Conservation (phyloP, 1,139 yeast genomes). For the Zygosaccharomyces pseudobailii region DNA sequence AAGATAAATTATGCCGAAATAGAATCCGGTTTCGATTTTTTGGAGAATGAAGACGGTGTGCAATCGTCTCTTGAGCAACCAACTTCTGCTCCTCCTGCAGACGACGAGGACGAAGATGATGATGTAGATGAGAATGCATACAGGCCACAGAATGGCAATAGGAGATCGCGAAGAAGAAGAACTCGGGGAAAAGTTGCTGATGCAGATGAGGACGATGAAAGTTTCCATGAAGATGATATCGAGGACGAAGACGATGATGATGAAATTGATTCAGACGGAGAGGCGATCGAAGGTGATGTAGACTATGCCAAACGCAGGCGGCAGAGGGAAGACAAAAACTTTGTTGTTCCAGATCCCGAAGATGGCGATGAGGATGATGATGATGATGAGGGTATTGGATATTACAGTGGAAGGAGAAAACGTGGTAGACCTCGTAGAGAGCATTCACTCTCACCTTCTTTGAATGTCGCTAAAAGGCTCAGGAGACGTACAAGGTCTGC, state of each 20-base stretch:
- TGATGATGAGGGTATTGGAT: conserved; percentile 23
- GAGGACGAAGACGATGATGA: conserved; percentile 32
- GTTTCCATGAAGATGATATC: conserved; percentile 30
- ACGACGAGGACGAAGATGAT: conserved; percentile 23
- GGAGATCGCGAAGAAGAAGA: conserved; percentile 22
- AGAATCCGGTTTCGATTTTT: conserved; percentile 32
- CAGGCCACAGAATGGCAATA: conserved; percentile 11
- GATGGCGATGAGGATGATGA: conserved; percentile 12
- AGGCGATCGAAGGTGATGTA: conserved; percentile 9
- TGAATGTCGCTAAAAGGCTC: conserved; percentile 8
- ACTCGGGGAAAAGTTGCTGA: conserved; percentile 14
- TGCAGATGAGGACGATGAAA: conserved; percentile 28
- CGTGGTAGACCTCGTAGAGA: conserved; percentile 10
- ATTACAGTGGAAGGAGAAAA: conserved; percentile 26
- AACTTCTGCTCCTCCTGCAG: neutral
- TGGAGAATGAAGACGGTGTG: conserved; percentile 25
- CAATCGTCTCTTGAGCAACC: conserved; percentile 1
- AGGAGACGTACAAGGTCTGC: conserved; percentile 16
- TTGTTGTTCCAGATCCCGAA: conserved; percentile 27
- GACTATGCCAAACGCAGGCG: conserved; percentile 12
- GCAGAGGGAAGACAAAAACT: conserved; percentile 17
- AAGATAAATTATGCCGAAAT: conserved; percentile 35
- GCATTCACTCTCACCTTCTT: conserved; percentile 8
- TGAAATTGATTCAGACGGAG: conserved; percentile 17
- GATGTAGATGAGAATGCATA: conserved; percentile 14